Conservation (phyloP, 1,139 yeast species). For the Pichia sp. region DNA sequence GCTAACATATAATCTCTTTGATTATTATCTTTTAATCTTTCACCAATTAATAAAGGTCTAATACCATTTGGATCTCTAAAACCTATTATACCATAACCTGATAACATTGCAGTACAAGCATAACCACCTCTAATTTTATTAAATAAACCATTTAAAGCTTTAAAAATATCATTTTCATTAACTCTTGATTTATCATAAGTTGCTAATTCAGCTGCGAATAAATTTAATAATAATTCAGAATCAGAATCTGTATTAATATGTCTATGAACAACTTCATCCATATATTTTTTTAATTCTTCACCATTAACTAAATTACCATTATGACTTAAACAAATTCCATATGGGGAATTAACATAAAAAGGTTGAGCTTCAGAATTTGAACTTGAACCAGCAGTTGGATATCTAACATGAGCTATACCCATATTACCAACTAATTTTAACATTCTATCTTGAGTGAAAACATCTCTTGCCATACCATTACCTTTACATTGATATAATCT, state of each 20-base stretch:
- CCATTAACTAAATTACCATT: conserved; percentile 94
- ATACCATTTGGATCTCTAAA: conserved; percentile 97
- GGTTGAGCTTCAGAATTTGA: conserved; percentile 99
- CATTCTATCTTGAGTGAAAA: conserved; percentile 80
- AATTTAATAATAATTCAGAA: conserved; percentile 80
- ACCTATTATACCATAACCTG: conserved; percentile 93
- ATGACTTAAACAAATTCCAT: conserved; percentile 84
- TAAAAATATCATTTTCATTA: conserved; percentile 81
- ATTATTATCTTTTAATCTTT: conserved; percentile 64
- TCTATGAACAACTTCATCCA: conserved; percentile 93
- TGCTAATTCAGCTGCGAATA: conserved; percentile 88
- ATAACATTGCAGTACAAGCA: conserved; percentile 91
- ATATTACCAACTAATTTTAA: conserved; percentile 78
- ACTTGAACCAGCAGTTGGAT: conserved; percentile 98
- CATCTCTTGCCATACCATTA: conserved; percentile 98
- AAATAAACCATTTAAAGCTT: conserved; percentile 79
- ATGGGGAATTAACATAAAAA: conserved; percentile 94
- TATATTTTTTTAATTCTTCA: conserved; percentile 61
- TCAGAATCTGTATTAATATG: conserved; percentile 97
- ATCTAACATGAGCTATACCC: conserved; percentile 93
- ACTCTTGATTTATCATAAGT: conserved; percentile 90
- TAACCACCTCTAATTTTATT: conserved; percentile 85
- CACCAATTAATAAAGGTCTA: conserved; percentile 84
- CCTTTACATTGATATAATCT: conserved; percentile 96
- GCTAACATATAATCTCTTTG: conserved; percentile 89